These are phyloP conservation scores for Mycotypha africana DNA, from an alignment of 371 early-diverging fungal species.

Conservation along the genomic window DNA sequence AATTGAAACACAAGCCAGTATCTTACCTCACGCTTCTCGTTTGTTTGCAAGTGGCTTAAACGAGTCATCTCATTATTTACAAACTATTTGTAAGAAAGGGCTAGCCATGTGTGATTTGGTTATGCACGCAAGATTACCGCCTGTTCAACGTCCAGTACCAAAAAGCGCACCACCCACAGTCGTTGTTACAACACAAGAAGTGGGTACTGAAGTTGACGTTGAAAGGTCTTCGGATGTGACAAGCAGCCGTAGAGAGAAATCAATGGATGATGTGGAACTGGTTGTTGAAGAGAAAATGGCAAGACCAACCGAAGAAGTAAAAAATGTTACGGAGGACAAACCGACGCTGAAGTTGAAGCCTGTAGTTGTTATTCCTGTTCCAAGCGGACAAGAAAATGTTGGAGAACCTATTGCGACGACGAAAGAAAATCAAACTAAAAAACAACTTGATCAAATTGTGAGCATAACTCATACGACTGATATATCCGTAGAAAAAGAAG, in stretches of 20 bases:
- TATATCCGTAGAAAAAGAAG: too few species aligned
- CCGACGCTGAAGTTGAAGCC: neutral
- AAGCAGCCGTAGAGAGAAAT: neutral
- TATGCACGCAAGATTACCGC: constrained; percentile 55
- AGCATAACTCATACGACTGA: neutral
- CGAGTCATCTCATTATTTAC: constrained; percentile 33
- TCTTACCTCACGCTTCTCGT: constrained; percentile 35
- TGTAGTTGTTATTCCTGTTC: neutral
- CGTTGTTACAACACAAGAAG: constrained; percentile 13
- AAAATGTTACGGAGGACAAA: neutral
- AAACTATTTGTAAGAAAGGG: constrained; percentile 38
- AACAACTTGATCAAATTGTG: neutral
- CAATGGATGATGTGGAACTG: constrained; percentile 2
- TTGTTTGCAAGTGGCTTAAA: constrained; percentile 38
- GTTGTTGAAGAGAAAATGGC: neutral
- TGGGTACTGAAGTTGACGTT: constrained; percentile 3
- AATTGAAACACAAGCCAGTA: constrained; percentile 33
- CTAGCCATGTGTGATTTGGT: constrained; percentile 54
- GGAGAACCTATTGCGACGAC: too few species aligned
- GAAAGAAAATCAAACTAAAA: neutral
- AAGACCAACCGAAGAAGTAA: neutral
- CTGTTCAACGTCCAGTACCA: constrained; percentile 45
- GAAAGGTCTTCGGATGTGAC: too few species aligned
- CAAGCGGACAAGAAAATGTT: neutral
- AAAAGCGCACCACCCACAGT: constrained; percentile 11